These are phyloP conservation scores for Gossypium armourianum DNA, from an alignment of 441 rosid species.

Conservation along the genomic window DNA sequence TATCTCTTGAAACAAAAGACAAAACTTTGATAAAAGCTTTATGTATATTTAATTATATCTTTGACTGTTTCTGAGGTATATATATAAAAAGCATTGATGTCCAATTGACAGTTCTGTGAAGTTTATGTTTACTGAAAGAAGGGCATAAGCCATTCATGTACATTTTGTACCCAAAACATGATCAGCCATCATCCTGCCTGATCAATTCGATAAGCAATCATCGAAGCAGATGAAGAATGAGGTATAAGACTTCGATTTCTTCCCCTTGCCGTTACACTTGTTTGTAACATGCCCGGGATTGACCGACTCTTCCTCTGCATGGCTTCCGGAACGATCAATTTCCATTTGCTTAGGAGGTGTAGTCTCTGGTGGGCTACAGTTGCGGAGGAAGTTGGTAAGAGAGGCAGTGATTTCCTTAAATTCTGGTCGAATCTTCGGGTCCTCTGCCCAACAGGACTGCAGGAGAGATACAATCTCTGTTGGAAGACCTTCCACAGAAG, in stretches of 20 bases:
- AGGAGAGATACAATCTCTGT: slow-evolving; percentile 28
- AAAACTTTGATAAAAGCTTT: background rate
- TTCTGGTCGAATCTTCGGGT: slow-evolving; percentile 43
- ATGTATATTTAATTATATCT: background rate
- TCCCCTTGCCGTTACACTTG: background rate
- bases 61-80: background rate
- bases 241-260: slow-evolving; percentile 9
- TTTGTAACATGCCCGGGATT: slow-evolving; percentile 10
- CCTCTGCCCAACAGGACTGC: slow-evolving; percentile 49
- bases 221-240: slow-evolving; percentile 16
- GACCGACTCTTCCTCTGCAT: background rate
- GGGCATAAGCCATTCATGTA: background rate
- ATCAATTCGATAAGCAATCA: slow-evolving; percentile 19
- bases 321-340: slow-evolving; percentile 7
- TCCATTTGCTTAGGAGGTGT: slow-evolving; percentile 8
- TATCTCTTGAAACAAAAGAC: background rate
- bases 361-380: slow-evolving; percentile 10
- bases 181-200: background rate
- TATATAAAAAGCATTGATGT: background rate
- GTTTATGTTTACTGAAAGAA: background rate
- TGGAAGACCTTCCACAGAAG: slow-evolving; percentile 38
- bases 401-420: slow-evolving; percentile 32
- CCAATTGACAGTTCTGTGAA: background rate
- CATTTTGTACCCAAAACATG: slow-evolving; percentile 1
- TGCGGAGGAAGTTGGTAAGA: slow-evolving; percentile 22